phyloP scores from a whole-genome alignment of 345 rosid species.

The Aquilaria malaccensis region DNA sequence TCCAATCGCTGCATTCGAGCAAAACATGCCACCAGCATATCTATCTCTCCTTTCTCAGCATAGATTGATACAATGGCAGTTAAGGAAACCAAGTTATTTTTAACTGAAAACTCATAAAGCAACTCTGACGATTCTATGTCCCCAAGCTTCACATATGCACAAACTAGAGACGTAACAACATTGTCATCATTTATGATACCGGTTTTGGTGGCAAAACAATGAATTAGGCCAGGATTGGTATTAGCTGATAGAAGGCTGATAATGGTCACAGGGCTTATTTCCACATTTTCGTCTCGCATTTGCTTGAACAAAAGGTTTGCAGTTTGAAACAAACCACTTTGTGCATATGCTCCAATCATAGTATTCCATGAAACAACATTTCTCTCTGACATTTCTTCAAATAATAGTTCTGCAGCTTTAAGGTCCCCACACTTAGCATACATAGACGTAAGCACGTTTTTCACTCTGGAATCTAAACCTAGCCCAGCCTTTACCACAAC shows the following conservation, averaged over 20 bases:
- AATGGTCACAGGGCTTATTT: conserved; percentile 47
- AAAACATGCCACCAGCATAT: conserved; percentile 30
- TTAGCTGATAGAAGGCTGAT: conserved; percentile 54
- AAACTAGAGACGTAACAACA: conserved; percentile 59
- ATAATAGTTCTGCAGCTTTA: conserved; percentile 43
- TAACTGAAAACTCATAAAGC: conserved; percentile 34
- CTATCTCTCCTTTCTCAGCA: conserved; percentile 49
- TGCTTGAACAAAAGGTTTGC: conserved; percentile 42
- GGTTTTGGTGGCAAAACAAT: conserved; percentile 49
- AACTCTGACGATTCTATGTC: conserved; percentile 37
- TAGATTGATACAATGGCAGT: conserved; percentile 65
- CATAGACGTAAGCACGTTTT: conserved; percentile 54
- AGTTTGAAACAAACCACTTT: conserved; percentile 42
- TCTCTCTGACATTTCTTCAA: conserved; percentile 44
- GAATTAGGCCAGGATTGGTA: conserved; percentile 33
- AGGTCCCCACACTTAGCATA: conserved; percentile 55
- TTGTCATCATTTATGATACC: conserved; percentile 39
- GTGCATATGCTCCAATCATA: conserved; percentile 62
- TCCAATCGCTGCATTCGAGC: conserved; percentile 33
- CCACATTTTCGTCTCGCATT: conserved; percentile 36
- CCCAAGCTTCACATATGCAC: conserved; percentile 48
- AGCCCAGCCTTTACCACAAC: conserved; percentile 50
- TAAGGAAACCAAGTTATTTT: conserved; percentile 46
- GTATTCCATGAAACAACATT: conserved; percentile 75
- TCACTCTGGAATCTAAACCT: conserved; percentile 43